Evolutionary conservation across 352 stramenopile genomes (phyloP).

Genomic region (Globisporangium orthogonon): DNA sequence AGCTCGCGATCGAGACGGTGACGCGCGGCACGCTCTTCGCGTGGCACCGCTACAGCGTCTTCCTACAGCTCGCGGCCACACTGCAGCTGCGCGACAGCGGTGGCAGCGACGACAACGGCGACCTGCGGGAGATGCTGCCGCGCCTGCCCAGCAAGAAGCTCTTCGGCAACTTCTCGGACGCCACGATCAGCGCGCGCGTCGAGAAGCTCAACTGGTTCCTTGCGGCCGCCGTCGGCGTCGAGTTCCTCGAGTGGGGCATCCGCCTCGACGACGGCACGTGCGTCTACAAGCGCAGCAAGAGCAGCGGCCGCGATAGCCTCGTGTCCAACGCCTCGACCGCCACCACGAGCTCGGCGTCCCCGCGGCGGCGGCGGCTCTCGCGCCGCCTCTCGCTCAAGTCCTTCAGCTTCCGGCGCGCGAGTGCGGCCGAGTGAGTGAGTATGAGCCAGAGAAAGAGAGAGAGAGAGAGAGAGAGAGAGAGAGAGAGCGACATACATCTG

Average conservation of each 20-base stretch:
- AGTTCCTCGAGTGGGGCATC: slow-evolving; percentile 45
- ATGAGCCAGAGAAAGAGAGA: background rate
- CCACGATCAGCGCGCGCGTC: slow-evolving; percentile 35
- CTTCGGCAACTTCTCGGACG: slow-evolving; percentile 32
- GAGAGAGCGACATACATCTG: background rate
- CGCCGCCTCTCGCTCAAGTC: slow-evolving; percentile 20
- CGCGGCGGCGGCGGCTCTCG: slow-evolving; percentile 16
- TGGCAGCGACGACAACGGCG: slow-evolving; percentile 13
- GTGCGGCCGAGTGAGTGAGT: slow-evolving; percentile 8
- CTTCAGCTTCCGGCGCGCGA: slow-evolving; percentile 28
- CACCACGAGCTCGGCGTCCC: slow-evolving; percentile 13
- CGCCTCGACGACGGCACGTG: slow-evolving; percentile 40
- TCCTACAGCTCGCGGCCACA: slow-evolving; percentile 31
- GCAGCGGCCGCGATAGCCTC: slow-evolving; percentile 10
- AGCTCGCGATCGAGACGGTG: slow-evolving; percentile 40
- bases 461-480: background rate
- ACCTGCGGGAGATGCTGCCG: slow-evolving; percentile 25
- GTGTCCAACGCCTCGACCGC: slow-evolving; percentile 14
- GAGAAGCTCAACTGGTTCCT: slow-evolving; percentile 43
- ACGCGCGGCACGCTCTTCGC: slow-evolving; percentile 33
- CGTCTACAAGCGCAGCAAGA: slow-evolving; percentile 33
- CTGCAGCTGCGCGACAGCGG: slow-evolving; percentile 35
- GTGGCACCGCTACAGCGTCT: slow-evolving; percentile 45
- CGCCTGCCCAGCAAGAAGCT: slow-evolving; percentile 38
- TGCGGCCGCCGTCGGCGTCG: slow-evolving; percentile 28